Evolutionary conservation across 305 asterid species (phyloP), one percentile per base, ranked within the genome.

Genomic region (Fraxinus xanthoxyloides): DNA sequence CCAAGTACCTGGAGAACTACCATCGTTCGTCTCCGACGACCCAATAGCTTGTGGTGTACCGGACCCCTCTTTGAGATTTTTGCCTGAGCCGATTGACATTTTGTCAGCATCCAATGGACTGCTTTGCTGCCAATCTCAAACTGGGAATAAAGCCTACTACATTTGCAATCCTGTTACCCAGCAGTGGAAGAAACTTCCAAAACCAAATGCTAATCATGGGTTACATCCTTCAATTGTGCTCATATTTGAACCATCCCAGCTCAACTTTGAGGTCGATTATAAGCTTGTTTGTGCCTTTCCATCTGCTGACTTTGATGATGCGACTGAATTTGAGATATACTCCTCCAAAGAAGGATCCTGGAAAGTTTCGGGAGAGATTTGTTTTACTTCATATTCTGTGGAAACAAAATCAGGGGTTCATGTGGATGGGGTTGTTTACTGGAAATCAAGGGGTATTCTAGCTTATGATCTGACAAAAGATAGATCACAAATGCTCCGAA

Each of bases 71-170:
- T 73, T 90, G 75, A 69, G 76, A 23, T 89, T 90, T 83, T 72
- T 90, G 67, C 94, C 92, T 28, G 92, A 81, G 51, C 87, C 88
- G 73, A 89, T 90, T 85, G 87, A 81, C 43, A 82, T 90, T 69
- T 79, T 38, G 84, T 88, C 92, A 35, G 85, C 94, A 31, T 85
- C 91, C 23, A 89, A 88, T 84, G 92, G 94, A 79, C 85, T 91
- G 75, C 87, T 91, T 63, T 85, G 89, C 67, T 89, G 94, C 83
- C 91, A 86, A 82, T 88, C 89, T 34, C 46, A 40, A 31, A 67
- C 79, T 38, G 89, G 65, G 72, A 81, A 80, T 75, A 76, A 80
- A 70, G 75, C 82, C 38, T 91, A 89, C 86, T 91, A 91, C 67
- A 59, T 91, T 61, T 91, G 92, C 86, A 91, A 89, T 79, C 92